Percentiles rank a stretch among this genome's conserved stretches.
phyloP scores from a whole-genome alignment of 2,329 filamentous ascomycete species.

The Cordyceps pruinosa region DNA sequence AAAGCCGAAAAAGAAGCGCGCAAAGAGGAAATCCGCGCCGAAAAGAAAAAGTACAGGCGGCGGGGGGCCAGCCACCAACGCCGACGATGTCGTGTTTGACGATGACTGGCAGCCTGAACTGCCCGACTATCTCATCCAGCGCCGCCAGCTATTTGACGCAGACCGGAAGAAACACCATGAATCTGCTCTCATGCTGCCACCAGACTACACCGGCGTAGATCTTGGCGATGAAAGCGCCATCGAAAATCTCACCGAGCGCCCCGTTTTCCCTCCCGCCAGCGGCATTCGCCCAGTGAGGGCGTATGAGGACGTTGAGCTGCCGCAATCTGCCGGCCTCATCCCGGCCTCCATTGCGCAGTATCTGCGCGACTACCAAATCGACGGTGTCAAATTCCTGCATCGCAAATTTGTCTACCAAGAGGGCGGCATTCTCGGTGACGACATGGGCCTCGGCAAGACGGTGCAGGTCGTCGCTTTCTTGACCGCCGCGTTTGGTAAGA shows the following conservation, averaged over 20 bases:
- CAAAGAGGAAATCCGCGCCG: slow-evolving; percentile 23
- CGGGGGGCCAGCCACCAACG: slow-evolving; percentile 19
- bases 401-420: slow-evolving; percentile 84
- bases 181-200: slow-evolving; percentile 68
- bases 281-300: slow-evolving; percentile 57
- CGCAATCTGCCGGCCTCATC: slow-evolving; percentile 71
- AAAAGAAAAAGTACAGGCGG: slow-evolving; percentile 21
- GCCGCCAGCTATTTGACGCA: slow-evolving; percentile 64
- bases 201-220: slow-evolving; percentile 65
- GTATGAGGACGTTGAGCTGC: slow-evolving; percentile 69
- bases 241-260: slow-evolving; percentile 53
- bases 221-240: slow-evolving; percentile 47
- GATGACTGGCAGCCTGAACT: slow-evolving; percentile 48
- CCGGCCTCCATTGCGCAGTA: slow-evolving; percentile 88
- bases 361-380: slow-evolving; percentile 83
- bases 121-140: slow-evolving; percentile 64
- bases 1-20: slow-evolving; percentile 38
- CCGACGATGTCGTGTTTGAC: slow-evolving; percentile 31
- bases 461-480: slow-evolving; percentile 93
- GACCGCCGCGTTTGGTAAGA: slow-evolving; percentile 88
- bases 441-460: slow-evolving; percentile 97
- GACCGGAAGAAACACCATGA: slow-evolving; percentile 53
- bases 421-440: slow-evolving; percentile 86
- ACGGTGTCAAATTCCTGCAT: slow-evolving; percentile 79
- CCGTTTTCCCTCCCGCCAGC: slow-evolving; percentile 51